These are phyloP conservation scores for Diaporthe batatas DNA, from an alignment of 2,329 filamentous ascomycete species.

Conservation along the genomic window DNA sequence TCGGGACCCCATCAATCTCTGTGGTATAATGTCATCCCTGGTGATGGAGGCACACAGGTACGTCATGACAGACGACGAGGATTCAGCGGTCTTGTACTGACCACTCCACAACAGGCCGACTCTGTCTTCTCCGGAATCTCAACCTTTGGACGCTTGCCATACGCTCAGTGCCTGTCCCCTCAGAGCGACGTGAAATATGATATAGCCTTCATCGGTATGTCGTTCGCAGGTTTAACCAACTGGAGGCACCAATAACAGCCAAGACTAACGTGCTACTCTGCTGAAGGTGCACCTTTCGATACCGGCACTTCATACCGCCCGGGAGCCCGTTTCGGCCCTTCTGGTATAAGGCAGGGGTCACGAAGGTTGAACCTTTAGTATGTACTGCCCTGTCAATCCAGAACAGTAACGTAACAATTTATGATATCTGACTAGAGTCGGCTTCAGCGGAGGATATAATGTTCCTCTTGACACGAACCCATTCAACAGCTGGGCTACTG, in stretches of 20 bases:
- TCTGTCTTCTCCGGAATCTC: conserved; percentile 91
- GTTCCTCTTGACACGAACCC: conserved; percentile 84
- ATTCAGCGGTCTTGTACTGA: background rate
- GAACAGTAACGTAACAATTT: conserved; percentile 23
- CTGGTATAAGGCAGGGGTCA: conserved; percentile 87
- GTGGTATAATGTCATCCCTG: conserved; percentile 87
- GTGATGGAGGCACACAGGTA: conserved; percentile 87
- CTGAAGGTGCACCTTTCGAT: conserved; percentile 81
- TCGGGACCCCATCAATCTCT: conserved; percentile 79
- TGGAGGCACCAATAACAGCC: background rate
- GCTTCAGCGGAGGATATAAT: conserved; percentile 83
- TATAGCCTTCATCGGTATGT: conserved; percentile 84
- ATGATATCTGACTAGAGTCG: conserved; percentile 51
- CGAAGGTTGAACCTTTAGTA: conserved; percentile 90
- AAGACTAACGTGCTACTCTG: background rate
- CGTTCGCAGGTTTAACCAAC: too few species aligned
- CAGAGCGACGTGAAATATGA: conserved; percentile 80
- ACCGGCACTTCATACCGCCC: conserved; percentile 88
- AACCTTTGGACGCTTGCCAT: conserved; percentile 84
- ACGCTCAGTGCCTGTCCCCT: conserved; percentile 78
- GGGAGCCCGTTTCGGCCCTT: conserved; percentile 86
- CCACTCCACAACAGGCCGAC: conserved; percentile 71
- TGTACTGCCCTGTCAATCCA: conserved; percentile 50
- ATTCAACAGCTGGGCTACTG: conserved; percentile 84
- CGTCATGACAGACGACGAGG: conserved; percentile 40